Evolutionary conservation across 805 yeast species (phyloP).

Genomic region (Ogataea corticis): DNA sequence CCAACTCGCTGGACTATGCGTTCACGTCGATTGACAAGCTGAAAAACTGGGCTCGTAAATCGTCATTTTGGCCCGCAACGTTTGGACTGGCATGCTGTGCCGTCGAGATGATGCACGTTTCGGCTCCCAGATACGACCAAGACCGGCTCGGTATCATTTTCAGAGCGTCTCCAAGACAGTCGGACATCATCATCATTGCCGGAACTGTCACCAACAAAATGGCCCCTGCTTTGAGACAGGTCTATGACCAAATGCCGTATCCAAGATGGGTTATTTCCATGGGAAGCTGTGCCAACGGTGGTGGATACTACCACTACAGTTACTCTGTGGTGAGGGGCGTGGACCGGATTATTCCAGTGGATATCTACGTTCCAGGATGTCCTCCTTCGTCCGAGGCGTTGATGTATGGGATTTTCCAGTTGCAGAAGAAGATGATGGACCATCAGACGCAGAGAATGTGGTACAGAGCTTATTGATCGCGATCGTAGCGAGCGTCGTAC

Average conservation of each 20-base stretch:
- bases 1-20: slow-evolving; percentile 72
- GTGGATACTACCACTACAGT: slow-evolving; percentile 89
- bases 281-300: slow-evolving; percentile 95
- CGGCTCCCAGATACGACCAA: slow-evolving; percentile 89
- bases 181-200: slow-evolving; percentile 90
- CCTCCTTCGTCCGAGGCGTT: slow-evolving; percentile 91
- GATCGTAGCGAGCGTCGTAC: too few species aligned
- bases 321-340: slow-evolving; percentile 89
- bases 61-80: slow-evolving; percentile 92
- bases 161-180: slow-evolving; percentile 92
- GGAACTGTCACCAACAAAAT: slow-evolving; percentile 89
- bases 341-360: slow-evolving; percentile 86
- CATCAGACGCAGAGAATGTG: slow-evolving; percentile 80
- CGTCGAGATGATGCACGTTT: slow-evolving; percentile 93
- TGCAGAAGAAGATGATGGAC: slow-evolving; percentile 87
- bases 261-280: slow-evolving; percentile 93
- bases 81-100: slow-evolving; percentile 94
- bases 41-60: slow-evolving; percentile 89
- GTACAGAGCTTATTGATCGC: slow-evolving; percentile 64
- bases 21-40: slow-evolving; percentile 78
- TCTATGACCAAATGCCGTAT: slow-evolving; percentile 91
- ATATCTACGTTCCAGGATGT: slow-evolving; percentile 89
- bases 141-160: slow-evolving; percentile 90
- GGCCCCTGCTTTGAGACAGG: slow-evolving; percentile 94
- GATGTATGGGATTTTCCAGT: slow-evolving; percentile 86